phyloP scores from a whole-genome alignment of 176 grass and related monocot species.

The Zizania latifolia region DNA sequence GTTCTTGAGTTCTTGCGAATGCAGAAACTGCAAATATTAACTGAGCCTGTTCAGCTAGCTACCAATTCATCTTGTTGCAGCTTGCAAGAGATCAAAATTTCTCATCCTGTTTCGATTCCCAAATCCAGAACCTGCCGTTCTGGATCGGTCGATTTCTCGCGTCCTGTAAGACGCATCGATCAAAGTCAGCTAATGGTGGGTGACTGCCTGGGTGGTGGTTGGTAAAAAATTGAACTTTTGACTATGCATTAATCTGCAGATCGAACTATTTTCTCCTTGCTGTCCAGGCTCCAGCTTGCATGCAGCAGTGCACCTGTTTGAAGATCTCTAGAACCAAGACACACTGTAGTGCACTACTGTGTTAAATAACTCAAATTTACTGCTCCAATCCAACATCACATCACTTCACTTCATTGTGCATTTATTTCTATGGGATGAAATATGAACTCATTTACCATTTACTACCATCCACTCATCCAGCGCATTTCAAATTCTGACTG shows the following conservation, averaged over 20 bases:
- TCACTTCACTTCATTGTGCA: not conserved
- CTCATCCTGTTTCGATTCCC: not conserved
- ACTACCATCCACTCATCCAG: too few species aligned
- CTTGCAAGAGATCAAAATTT: not conserved
- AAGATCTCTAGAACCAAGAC: slow-evolving; percentile 33
- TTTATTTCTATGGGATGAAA: slow-evolving; percentile 18
- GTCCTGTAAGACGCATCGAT: not conserved
- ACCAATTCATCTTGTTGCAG: not conserved
- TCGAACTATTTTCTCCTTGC: not conserved
- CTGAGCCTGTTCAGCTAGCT: not conserved
- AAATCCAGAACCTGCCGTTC: not conserved
- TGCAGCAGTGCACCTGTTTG: slow-evolving; percentile 24
- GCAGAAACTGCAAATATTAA: slow-evolving; percentile 2
- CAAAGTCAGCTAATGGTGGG: not conserved
- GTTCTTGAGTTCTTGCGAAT: not conserved
- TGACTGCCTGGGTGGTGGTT: not conserved
- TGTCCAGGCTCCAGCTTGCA: slow-evolving; percentile 30
- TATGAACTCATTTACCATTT: slow-evolving; percentile 32
- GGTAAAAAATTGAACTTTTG: slow-evolving; percentile 21
- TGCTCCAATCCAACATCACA: not conserved
- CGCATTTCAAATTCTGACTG: not conserved
- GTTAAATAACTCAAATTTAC: not conserved
- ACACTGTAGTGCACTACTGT: not conserved
- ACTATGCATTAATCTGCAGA: not conserved
- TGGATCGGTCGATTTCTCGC: slow-evolving; percentile 3